Evolutionary conservation across 495 filamentous ascomycete species (phyloP), one percentile per base, ranked within the genome.

Genomic region (Hypoxylon crocopeplum): DNA sequence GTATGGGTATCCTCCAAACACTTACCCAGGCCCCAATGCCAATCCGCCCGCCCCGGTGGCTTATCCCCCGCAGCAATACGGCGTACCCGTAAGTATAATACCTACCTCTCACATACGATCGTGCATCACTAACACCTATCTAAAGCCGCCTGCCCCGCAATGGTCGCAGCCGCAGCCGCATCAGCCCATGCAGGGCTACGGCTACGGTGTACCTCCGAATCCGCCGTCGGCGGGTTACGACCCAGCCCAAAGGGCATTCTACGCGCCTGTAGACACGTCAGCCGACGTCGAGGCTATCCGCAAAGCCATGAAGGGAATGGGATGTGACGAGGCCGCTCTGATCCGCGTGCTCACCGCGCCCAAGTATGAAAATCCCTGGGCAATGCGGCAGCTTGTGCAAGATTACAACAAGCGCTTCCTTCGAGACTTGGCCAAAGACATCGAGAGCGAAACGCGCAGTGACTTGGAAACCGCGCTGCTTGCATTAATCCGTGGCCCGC

Each of bases 231-330:
- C 71, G 3, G 84, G 84, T 33, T 87, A 86, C 38, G 69, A 70
- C 3, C 76, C 77, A 1, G 69, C 74, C 12, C 77, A 81, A 56
- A 45, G 70, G 7, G 44, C 49, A 8, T 61, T 33, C 30, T 17
- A 48, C 13, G 83, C 79, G 11, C 76, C 70, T 1, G 79, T 81
- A 49, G 78, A 90, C 45, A 81, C 79, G 46, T 72, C 74, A 0
- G 61, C 66, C 5, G 79, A 90, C 50, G 85, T 86, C 0, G 82
- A 90, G 47, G 72, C 66, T 7, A 75, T 91, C 11, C 79, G 86
- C 41, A 85, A 84, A 65, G 86, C 90, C 1, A 90, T 90, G 85
- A 91, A 90, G 71, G 88, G 89, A 7, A 83, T 90, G 57, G 89
- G 89, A 20, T 92, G 89, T 1, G 82, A 92, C 56, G 88, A 91